phyloP scores from a whole-genome alignment of 208 protist species.

The Phytomonas sp. region DNA sequence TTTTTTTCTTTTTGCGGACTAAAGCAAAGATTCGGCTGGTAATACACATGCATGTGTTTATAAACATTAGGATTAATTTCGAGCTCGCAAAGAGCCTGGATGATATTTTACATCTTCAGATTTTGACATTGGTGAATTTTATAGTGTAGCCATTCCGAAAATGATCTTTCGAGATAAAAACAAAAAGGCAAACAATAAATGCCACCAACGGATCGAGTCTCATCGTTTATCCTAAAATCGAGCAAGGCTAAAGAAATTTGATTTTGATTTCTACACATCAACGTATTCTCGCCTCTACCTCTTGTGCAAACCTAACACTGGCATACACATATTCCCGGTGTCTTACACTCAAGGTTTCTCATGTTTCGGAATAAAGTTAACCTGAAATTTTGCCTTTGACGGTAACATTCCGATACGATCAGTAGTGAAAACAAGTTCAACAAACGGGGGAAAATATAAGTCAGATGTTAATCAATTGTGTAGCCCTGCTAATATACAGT shows the following conservation, averaged over 20 bases:
- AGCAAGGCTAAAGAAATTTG: background rate
- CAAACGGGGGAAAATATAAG: slow-evolving; percentile 11
- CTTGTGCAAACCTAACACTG: background rate
- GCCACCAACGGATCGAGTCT: too few species aligned
- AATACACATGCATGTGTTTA: background rate
- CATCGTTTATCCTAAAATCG: background rate
- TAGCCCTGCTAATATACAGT: background rate
- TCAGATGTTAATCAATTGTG: slow-evolving; percentile 3
- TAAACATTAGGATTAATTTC: background rate
- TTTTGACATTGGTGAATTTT: background rate
- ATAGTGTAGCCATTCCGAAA: background rate
- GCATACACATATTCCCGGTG: background rate
- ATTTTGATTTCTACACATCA: background rate
- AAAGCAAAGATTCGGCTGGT: background rate
- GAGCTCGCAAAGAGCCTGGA: background rate
- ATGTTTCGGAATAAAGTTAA: background rate
- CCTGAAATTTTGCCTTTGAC: background rate
- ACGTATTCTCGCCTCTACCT: background rate
- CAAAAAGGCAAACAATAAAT: background rate
- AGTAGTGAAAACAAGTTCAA: slow-evolving; percentile 1
- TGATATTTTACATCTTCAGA: background rate
- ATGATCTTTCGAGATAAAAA: background rate
- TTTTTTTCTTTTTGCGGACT: background rate
- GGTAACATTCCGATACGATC: background rate
- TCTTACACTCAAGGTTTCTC: background rate